phyloP scores from a whole-genome alignment of 1,139 yeast genomes.

The Kodamaea suecica region DNA sequence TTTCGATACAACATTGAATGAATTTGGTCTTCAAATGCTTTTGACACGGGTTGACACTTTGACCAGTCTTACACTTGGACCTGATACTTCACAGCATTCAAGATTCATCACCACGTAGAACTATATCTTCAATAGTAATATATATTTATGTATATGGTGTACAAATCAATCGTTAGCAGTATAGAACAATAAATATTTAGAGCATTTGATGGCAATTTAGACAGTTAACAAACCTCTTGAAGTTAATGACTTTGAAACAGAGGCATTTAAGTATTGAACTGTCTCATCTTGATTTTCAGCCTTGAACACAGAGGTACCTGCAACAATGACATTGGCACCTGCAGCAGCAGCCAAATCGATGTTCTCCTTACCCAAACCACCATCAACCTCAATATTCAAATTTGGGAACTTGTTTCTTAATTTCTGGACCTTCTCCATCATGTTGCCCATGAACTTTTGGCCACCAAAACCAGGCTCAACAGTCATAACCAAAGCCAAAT shows the following conservation, averaged over 20 bases:
- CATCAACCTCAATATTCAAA: slow-evolving; percentile 92
- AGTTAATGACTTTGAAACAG: slow-evolving; percentile 45
- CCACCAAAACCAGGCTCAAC: slow-evolving; percentile 99
- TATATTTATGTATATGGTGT: no score
- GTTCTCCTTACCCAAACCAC: slow-evolving; percentile 88
- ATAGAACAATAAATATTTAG: no score
- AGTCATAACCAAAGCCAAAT: slow-evolving; percentile 95
- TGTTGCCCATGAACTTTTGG: slow-evolving; percentile 88
- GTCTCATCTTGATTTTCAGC: slow-evolving; percentile 76
- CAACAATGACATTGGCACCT: slow-evolving; percentile 97
- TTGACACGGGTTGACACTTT: no score
- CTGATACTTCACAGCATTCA: no score
- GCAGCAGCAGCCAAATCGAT: slow-evolving; percentile 84
- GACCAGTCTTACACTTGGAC: no score
- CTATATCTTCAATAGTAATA: no score
- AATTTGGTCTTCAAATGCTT: no score
- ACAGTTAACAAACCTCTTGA: slow-evolving; percentile 23
- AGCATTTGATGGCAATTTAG: no score
- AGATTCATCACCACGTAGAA: no score
- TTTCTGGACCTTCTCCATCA: slow-evolving; percentile 91
- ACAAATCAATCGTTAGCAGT: no score
- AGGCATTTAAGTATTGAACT: slow-evolving; percentile 60
- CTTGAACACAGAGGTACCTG: slow-evolving; percentile 91
- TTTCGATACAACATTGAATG: no score
- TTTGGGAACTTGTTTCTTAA: slow-evolving; percentile 73